A percentile compares a stretch with the other conserved stretches of the same genome.
Conservation (phyloP, 2,329 filamentous ascomycete genomes). For the Calonectria pauciramosa region DNA sequence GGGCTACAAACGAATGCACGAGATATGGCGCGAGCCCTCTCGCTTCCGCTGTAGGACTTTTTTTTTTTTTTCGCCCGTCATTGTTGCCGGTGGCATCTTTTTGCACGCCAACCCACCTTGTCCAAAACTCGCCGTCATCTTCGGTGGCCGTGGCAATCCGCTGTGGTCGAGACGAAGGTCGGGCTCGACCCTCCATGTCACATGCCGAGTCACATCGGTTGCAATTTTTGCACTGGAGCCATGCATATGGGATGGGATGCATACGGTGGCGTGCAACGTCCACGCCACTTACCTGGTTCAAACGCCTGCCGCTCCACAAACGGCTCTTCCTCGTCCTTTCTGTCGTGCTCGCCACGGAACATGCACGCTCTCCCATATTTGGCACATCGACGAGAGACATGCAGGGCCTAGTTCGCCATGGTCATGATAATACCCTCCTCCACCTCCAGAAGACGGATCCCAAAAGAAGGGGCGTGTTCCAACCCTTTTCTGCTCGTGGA, state of each 20-base stretch:
- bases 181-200: slow-evolving; percentile 16
- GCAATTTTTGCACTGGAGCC: not conserved
- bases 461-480: slow-evolving; percentile 2
- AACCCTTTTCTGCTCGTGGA: not conserved
- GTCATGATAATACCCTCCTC: slow-evolving; percentile 9
- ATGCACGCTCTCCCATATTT: slow-evolving; percentile 4
- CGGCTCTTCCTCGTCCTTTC: not conserved
- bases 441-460: not conserved
- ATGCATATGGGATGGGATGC: not conserved
- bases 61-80: not conserved
- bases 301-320: not conserved
- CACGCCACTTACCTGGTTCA: slow-evolving; percentile 6
- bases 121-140: not conserved
- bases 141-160: not conserved
- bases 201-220: slow-evolving; percentile 18
- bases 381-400: slow-evolving; percentile 19
- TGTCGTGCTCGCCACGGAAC: not conserved
- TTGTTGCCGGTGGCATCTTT: slow-evolving; percentile 1
- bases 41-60: not conserved
- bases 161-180: not conserved
- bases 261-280: slow-evolving; percentile 24
- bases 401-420: slow-evolving; percentile 2
- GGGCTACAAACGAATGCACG: not conserved
- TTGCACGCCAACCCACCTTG: not conserved
- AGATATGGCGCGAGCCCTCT: not conserved